Evolutionary conservation across 1,284 basidiomycete species (phyloP).

Genomic region (Malassezia obtusa): DNA sequence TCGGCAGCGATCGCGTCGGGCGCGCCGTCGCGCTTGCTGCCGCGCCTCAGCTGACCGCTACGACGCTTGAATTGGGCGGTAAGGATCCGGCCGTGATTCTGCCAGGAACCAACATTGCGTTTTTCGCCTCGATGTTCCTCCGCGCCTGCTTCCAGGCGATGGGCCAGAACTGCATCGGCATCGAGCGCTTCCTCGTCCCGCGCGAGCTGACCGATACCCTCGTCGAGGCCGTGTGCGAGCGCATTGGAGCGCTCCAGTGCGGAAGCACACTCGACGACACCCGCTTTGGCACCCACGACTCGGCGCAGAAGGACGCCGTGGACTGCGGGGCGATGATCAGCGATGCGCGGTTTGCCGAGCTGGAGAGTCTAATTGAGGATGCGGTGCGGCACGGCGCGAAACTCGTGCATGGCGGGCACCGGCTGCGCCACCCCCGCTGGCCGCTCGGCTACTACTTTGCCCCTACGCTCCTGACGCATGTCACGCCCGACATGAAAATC

Average conservation of each 20-base stretch:
- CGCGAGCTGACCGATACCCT: conserved; percentile 58
- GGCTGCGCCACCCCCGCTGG: conserved; percentile 59
- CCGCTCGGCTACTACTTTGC: conserved; percentile 65
- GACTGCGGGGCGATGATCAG: conserved; percentile 77
- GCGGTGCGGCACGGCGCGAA: conserved; percentile 66
- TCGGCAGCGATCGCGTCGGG: conserved; percentile 83
- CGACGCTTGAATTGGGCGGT: conserved; percentile 75
- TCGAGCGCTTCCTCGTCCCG: conserved; percentile 83
- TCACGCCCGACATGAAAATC: conserved; percentile 52
- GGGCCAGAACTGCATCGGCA: conserved; percentile 86
- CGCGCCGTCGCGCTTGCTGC: conserved; percentile 73
- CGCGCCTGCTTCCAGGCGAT: conserved; percentile 58
- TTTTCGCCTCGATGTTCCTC: conserved; percentile 51
- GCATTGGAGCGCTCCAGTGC: conserved; percentile 26
- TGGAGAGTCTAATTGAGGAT: conserved; percentile 62
- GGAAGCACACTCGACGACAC: conserved; percentile 41
- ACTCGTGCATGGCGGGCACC: conserved; percentile 60
- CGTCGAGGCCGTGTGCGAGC: conserved; percentile 19
- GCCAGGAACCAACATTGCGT: conserved; percentile 50
- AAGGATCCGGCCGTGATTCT: conserved; percentile 55
- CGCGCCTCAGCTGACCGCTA: conserved; percentile 72
- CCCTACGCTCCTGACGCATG: conserved; percentile 76
- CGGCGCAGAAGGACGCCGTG: conserved; percentile 6
- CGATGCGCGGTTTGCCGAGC: conserved; percentile 58
- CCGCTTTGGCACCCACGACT: conserved; percentile 15